These are phyloP conservation scores for Globisporangium rhizosaccharum DNA, from an alignment of 352 stramenopile species.

Conservation along the genomic window DNA sequence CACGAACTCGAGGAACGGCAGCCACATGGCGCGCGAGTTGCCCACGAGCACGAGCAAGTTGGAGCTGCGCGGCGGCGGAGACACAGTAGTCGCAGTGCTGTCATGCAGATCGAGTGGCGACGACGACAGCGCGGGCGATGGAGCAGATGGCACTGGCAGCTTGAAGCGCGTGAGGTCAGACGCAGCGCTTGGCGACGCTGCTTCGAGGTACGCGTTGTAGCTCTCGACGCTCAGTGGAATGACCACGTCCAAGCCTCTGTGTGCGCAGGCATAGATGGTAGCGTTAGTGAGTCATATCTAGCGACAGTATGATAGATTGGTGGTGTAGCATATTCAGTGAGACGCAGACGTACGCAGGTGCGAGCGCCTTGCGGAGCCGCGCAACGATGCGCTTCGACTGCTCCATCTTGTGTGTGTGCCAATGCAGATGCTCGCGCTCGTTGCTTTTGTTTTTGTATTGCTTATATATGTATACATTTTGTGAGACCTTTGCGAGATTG, in stretches of 20 bases:
- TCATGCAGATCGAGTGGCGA: not conserved
- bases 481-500: too few relatives aligned
- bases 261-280: not conserved
- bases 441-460: too few relatives aligned
- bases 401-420: not conserved
- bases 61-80: constrained; percentile 14
- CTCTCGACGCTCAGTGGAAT: constrained; percentile 56
- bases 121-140: not conserved
- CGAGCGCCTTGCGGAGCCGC: constrained; percentile 10
- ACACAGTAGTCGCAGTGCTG: not conserved
- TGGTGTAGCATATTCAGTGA: not conserved
- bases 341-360: constrained; percentile 13
- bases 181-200: constrained; percentile 16
- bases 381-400: constrained; percentile 11
- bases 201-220: constrained; percentile 56
- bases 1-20: constrained; percentile 40
- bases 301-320: too few relatives aligned
- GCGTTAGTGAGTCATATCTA: too few relatives aligned
- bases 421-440: too few relatives aligned
- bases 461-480: too few relatives aligned
- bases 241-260: constrained; percentile 59
- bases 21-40: constrained; percentile 57
- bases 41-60: constrained; percentile 65
- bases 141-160: constrained; percentile 20
- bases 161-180: constrained; percentile 42